Evolutionary conservation across 306 rosid genomes (phyloP).

Genomic region (Dalbergia cochinchinensis): DNA sequence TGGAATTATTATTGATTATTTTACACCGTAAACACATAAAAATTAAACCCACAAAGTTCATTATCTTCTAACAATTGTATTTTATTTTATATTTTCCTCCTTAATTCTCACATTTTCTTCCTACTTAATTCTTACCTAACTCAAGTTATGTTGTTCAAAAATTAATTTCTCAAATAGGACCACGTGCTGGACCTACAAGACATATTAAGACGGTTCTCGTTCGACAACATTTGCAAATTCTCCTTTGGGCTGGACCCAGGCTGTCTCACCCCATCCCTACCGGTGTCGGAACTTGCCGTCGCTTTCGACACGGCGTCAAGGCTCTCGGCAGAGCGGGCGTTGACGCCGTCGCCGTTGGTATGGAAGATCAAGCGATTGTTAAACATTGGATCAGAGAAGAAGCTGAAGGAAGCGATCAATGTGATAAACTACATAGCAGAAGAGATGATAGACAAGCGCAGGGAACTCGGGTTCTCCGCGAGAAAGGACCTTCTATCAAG

Average conservation of each 20-base stretch:
- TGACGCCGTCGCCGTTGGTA: constrained; percentile 60
- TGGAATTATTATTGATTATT: no score
- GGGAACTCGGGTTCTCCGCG: constrained; percentile 41
- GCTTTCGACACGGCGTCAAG: constrained; percentile 75
- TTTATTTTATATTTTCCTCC: no score
- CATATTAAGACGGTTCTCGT: constrained; percentile 73
- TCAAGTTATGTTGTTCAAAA: no score
- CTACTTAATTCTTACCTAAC: no score
- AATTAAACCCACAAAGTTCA: no score
- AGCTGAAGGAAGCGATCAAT: constrained; percentile 59
- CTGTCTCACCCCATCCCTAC: constrained; percentile 62
- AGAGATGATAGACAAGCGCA: constrained; percentile 55
- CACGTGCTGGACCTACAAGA: constrained; percentile 72
- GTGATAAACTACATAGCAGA: constrained; percentile 54
- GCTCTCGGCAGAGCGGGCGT: constrained; percentile 77
- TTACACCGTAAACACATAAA: no score
- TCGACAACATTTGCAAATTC: constrained; percentile 55
- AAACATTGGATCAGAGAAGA: constrained; percentile 71
- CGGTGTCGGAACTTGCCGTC: constrained; percentile 54
- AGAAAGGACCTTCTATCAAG: constrained; percentile 77
- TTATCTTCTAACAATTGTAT: no score
- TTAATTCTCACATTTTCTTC: no score
- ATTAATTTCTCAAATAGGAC: background rate
- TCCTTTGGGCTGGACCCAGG: constrained; percentile 66
- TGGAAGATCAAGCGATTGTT: constrained; percentile 72